Base-by-base conservation (phyloP, 2,329 filamentous ascomycete species). In the Diaporthe citriasiana region DNA sequence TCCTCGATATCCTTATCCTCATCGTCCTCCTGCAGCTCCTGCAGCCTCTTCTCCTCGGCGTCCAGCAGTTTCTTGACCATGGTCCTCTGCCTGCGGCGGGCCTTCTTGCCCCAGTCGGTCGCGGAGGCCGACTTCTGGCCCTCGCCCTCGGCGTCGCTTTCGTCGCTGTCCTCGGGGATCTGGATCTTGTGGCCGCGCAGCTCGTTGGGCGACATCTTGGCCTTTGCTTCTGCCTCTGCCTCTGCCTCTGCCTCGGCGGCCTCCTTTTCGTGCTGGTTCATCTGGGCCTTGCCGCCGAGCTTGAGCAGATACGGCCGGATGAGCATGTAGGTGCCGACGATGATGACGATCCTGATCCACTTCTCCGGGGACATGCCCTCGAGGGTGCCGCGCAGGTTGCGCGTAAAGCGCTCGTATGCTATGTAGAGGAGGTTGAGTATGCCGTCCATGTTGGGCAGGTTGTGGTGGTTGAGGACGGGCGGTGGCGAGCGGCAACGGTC, bases 1-100 rank as follows among this genome's bases (percentile, higher is more conserved):
- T 95, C 92, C 80, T 91, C 89, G 78, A 95, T 93, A 81, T 95
- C 93, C 83, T 93, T 93, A 81, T 94, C 92, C 75, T 93, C 90
- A 77, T 93, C 88, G 74, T 92, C 90, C 78, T 92, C 91, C 74
- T 85, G 82, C 66, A 84, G 81, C 78, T 90, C 87, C 77, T 88
- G 85, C 78, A 89, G 82, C 79, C 84, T 82, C 83, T 89, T 86
- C 83, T 93, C 92, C 77, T 91, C 87, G 63, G 87, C 88, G 78
- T 91, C 91, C 75, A 94, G 82, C 79, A 93, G 81, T 79, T 91
- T 89, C 86, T 91, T 91, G 75, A 93, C 84, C 82, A 93, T 87
- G 77, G 89, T 88, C 79, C 92, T 88, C 84, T 94, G 92, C 78
- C 93, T 88, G 81, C 90, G 89, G 77, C 92, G 86, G 13, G 93